Percentiles rank a stretch among this genome's conserved stretches.
Evolutionary conservation across 2,329 filamentous ascomycete species (phyloP).

Genomic region (Gliomastix tumulicola): DNA sequence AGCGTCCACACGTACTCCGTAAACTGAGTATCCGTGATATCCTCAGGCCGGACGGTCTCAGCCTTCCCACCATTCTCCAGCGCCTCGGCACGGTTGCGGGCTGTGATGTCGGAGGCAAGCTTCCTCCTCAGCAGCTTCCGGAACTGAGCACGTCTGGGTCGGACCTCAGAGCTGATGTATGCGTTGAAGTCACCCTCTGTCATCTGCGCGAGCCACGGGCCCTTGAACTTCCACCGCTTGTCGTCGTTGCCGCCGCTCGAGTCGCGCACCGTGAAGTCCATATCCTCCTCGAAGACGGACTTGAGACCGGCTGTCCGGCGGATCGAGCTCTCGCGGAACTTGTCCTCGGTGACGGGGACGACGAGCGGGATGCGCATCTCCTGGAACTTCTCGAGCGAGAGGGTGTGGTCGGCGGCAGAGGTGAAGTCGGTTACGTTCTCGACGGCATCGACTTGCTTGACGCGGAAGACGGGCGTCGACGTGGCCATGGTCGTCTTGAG

Average conservation of each 20-base stretch:
- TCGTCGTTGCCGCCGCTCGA: conserved; percentile 21
- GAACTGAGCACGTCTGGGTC: conserved; percentile 47
- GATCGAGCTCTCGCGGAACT: background rate
- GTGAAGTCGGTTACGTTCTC: conserved; percentile 88
- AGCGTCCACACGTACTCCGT: conserved; percentile 44
- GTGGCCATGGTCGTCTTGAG: conserved; percentile 65
- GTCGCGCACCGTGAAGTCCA: conserved; percentile 41
- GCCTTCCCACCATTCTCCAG: conserved; percentile 27
- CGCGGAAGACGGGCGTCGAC: conserved; percentile 66
- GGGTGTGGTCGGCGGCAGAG: conserved; percentile 72
- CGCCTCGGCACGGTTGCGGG: conserved; percentile 23
- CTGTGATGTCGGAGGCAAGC: conserved; percentile 38
- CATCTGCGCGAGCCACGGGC: conserved; percentile 60
- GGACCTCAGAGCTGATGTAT: conserved; percentile 48
- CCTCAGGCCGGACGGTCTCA: conserved; percentile 13
- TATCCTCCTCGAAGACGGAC: conserved; percentile 54
- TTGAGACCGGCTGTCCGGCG: too few relatives aligned
- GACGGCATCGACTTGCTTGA: conserved; percentile 74
- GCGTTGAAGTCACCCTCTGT: conserved; percentile 51
- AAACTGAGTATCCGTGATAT: conserved; percentile 45
- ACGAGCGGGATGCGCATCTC: conserved; percentile 71
- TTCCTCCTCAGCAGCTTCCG: conserved; percentile 41
- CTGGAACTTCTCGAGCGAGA: conserved; percentile 79
- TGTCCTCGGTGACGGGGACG: conserved; percentile 27
- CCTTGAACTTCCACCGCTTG: conserved; percentile 58